Conservation (phyloP, 768 basidiomycete species). For the Melanogaster broomeanus region DNA sequence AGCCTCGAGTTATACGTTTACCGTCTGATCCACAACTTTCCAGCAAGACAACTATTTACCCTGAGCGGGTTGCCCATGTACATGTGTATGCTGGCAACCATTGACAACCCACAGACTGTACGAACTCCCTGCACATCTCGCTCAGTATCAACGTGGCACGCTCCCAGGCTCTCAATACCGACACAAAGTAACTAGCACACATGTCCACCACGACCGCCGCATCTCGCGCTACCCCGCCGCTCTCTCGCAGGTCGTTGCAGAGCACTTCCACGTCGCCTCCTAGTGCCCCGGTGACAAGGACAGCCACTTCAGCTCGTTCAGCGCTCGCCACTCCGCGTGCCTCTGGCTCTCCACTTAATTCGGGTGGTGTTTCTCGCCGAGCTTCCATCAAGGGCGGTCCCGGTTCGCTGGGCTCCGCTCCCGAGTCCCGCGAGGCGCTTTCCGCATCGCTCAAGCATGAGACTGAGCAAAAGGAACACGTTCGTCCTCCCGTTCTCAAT, state of each 20-base stretch:
- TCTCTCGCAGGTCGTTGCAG: slow-evolving; percentile 46
- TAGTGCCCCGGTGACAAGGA: slow-evolving; percentile 44
- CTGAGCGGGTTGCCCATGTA: too few relatives aligned
- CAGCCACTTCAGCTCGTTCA: slow-evolving; percentile 61
- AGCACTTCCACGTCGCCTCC: slow-evolving; percentile 44
- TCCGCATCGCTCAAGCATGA: slow-evolving; percentile 69
- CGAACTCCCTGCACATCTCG: not conserved
- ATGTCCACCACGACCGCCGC: slow-evolving; percentile 45
- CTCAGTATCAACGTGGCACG: not conserved
- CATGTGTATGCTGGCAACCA: too few relatives aligned
- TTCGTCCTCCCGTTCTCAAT: slow-evolving; percentile 30
- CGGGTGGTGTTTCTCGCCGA: slow-evolving; percentile 49
- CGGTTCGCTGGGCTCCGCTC: slow-evolving; percentile 34
- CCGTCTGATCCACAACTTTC: too few relatives aligned
- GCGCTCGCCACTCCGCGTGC: slow-evolving; percentile 56
- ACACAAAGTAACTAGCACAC: slow-evolving; percentile 6
- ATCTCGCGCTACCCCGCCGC: slow-evolving; percentile 45
- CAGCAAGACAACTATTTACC: too few relatives aligned
- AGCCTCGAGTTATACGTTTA: too few relatives aligned
- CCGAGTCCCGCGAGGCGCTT: slow-evolving; percentile 57
- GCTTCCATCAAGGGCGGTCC: slow-evolving; percentile 50
- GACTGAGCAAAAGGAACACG: slow-evolving; percentile 82
- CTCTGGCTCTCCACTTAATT: slow-evolving; percentile 48
- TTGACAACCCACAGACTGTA: not conserved
- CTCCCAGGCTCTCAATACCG: not conserved